phyloP scores from a whole-genome alignment of 2,329 filamentous ascomycete species.

The Hymenoscyphus infarciens region DNA sequence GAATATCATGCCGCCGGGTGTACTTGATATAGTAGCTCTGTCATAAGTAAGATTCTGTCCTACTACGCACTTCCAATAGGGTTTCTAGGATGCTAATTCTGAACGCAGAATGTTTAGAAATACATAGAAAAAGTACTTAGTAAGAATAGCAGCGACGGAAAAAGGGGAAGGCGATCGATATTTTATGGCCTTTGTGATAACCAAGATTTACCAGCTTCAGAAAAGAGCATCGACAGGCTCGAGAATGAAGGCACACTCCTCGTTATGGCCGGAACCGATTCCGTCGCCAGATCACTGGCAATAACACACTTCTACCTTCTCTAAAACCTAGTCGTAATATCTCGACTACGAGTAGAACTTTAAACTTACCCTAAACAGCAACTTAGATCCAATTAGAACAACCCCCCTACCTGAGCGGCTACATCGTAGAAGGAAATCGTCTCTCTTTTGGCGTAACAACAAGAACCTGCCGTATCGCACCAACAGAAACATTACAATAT shows the following conservation, averaged over 20 bases:
- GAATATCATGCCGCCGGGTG: too few species aligned
- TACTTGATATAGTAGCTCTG: too few species aligned
- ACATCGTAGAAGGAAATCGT: conserved; percentile 3
- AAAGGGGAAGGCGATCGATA: background rate
- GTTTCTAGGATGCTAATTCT: too few species aligned
- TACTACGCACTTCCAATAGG: too few species aligned
- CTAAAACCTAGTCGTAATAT: conserved; percentile 29
- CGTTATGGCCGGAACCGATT: conserved; percentile 10
- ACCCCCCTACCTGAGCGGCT: conserved; percentile 13
- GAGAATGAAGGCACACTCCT: conserved; percentile 7
- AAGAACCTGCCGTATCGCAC: conserved; percentile 2
- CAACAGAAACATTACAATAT: conserved; percentile 2
- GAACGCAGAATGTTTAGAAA: background rate
- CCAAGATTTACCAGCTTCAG: conserved; percentile 2
- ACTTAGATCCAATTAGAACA: conserved; percentile 4
- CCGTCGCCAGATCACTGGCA: conserved; percentile 1
- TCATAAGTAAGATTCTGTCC: too few species aligned
- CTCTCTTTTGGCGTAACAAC: conserved; percentile 8
- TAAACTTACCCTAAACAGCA: background rate
- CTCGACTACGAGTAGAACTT: conserved; percentile 10
- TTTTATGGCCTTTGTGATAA: background rate
- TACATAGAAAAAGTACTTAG: conserved; percentile 3
- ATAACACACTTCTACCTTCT: conserved; percentile 31
- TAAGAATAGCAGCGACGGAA: background rate
- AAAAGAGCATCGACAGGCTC: background rate